Evolutionary conservation across 2,329 filamentous ascomycete genomes (phyloP).

Genomic region (Reticulascus tulasneorum): DNA sequence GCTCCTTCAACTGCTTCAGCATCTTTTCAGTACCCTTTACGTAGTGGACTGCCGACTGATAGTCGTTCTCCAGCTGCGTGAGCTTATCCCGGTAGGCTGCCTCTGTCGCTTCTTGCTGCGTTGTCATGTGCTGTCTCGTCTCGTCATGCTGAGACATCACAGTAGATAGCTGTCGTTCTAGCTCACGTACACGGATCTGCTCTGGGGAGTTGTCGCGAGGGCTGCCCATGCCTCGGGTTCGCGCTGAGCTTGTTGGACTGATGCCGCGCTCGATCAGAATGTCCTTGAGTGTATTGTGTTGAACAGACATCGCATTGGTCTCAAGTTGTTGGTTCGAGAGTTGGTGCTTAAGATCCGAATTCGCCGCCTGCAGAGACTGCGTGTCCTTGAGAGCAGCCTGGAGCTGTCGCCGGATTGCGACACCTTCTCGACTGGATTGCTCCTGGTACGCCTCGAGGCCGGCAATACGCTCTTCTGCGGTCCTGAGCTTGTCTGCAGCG

Average conservation of each 20-base stretch:
- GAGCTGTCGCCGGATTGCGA: slow-evolving; percentile 84
- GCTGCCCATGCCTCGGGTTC: slow-evolving; percentile 68
- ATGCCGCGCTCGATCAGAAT: slow-evolving; percentile 86
- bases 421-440: slow-evolving; percentile 88
- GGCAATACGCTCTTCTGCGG: slow-evolving; percentile 93
- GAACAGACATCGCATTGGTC: slow-evolving; percentile 87
- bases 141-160: slow-evolving; percentile 81
- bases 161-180: slow-evolving; percentile 81
- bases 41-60: slow-evolving; percentile 96
- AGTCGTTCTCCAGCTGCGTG: slow-evolving; percentile 90
- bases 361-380: slow-evolving; percentile 74
- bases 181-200: slow-evolving; percentile 70
- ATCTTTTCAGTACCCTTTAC: slow-evolving; percentile 99
- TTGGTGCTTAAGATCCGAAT: slow-evolving; percentile 77
- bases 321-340: slow-evolving; percentile 85
- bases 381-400: slow-evolving; percentile 80
- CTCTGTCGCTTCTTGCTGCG: slow-evolving; percentile 82
- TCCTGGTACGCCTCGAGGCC: slow-evolving; percentile 96
- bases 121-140: slow-evolving; percentile 70
- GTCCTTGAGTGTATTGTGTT: slow-evolving; percentile 90
- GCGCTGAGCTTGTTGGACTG: slow-evolving; percentile 67
- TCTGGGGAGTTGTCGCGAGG: slow-evolving; percentile 79
- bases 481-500: slow-evolving; percentile 83
- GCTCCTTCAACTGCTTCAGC: slow-evolving; percentile 97
- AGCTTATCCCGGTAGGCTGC: slow-evolving; percentile 88